These are phyloP conservation scores for Exophiala lecanii-corni DNA, from an alignment of 2,329 filamentous ascomycete species.

Conservation along the genomic window DNA sequence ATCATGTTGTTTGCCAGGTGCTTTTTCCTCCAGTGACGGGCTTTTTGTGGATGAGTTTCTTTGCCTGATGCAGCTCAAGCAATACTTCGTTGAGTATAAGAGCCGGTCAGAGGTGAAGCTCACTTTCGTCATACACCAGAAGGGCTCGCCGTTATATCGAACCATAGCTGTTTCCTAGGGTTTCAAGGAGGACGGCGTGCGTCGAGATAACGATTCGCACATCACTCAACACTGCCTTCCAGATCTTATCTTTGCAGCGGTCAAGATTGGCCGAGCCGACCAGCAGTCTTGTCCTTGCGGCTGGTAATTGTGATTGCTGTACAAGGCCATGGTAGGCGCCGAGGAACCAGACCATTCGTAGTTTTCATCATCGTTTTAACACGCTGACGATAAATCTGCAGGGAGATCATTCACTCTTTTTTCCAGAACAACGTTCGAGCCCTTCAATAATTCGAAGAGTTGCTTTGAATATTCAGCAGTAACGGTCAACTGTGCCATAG, in stretches of 20 bases:
- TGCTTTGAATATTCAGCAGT: background rate
- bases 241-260: background rate
- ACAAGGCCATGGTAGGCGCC: background rate
- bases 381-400: background rate
- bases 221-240: background rate
- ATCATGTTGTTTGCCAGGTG: background rate
- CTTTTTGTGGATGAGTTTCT: background rate
- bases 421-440: background rate
- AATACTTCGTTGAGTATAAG: background rate
- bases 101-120: background rate
- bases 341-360: background rate
- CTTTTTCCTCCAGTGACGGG: background rate
- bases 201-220: background rate
- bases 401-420: background rate
- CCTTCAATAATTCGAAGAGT: background rate
- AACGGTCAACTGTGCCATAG: background rate
- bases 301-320: background rate
- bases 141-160: background rate
- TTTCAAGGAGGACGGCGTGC: background rate
- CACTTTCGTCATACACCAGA: background rate
- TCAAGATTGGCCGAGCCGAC: background rate
- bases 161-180: background rate
- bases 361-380: background rate
- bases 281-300: background rate
- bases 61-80: background rate